These are phyloP conservation scores for Oryza officinalis DNA, from an alignment of 176 grass and related monocot genomes.

Conservation along the genomic window DNA sequence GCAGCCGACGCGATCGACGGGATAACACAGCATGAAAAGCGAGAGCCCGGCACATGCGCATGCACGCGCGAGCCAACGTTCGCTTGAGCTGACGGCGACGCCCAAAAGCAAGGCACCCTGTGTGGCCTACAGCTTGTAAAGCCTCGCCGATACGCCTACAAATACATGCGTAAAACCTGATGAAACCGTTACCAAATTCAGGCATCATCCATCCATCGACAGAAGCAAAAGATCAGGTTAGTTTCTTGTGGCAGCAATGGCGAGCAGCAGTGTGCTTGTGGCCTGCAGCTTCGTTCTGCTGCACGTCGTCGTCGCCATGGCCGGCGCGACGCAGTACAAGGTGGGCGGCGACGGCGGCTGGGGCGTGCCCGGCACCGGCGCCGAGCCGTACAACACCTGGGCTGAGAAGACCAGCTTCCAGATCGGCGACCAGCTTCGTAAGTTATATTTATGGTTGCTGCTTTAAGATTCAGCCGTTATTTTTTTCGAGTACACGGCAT, in stretches of 20 bases:
- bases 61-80: background rate
- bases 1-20: conserved; percentile 11
- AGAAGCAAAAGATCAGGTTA: background rate
- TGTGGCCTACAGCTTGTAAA: conserved; percentile 53
- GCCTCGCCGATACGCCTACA: conserved; percentile 40
- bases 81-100: conserved; percentile 30
- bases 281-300: conserved; percentile 31
- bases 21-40: conserved; percentile 27
- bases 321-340: conserved; percentile 59
- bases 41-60: conserved; percentile 29
- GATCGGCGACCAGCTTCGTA: conserved; percentile 45
- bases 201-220: background rate
- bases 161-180: conserved; percentile 24
- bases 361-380: conserved; percentile 51
- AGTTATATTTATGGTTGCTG: too few species aligned
- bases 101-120: conserved; percentile 41
- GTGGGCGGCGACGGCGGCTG: conserved; percentile 68
- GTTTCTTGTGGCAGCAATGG: conserved; percentile 33
- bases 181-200: background rate
- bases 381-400: conserved; percentile 64
- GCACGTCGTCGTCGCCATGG: background rate
- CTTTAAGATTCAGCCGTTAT: too few species aligned
- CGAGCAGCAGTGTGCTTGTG: conserved; percentile 1
- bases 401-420: conserved; percentile 59
- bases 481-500: too few species aligned